Conservation (phyloP, 306 rosid species). For the Castanea crenata region DNA sequence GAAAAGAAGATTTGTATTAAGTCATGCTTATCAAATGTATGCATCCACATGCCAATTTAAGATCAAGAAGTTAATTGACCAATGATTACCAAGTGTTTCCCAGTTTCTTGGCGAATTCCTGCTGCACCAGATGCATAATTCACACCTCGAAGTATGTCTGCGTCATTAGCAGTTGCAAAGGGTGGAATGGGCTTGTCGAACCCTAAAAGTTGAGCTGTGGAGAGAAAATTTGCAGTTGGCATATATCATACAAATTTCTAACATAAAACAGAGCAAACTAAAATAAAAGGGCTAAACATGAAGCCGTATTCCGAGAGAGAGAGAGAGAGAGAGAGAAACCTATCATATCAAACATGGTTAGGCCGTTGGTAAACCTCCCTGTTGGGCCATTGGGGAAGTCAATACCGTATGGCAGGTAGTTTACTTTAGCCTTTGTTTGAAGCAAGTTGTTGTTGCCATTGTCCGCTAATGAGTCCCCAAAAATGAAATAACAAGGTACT, state of each 20-base stretch:
- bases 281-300: neutral
- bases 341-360: constrained; percentile 51
- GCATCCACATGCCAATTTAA: too few species aligned
- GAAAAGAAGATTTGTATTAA: too few species aligned
- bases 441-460: constrained; percentile 62
- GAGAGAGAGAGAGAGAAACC: constrained; percentile 28
- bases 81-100: constrained; percentile 26
- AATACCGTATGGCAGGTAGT: constrained; percentile 62
- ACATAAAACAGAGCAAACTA: neutral
- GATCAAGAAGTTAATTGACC: neutral
- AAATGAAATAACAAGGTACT: constrained; percentile 48
- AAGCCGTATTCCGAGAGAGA: neutral
- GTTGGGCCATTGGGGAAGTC: constrained; percentile 58
- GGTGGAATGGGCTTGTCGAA: constrained; percentile 52
- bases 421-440: constrained; percentile 41
- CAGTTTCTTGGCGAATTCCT: constrained; percentile 50
- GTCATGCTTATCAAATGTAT: too few species aligned
- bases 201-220: constrained; percentile 63
- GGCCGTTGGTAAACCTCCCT: constrained; percentile 62
- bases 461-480: constrained; percentile 73
- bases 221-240: neutral
- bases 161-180: constrained; percentile 24
- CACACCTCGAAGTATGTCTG: constrained; percentile 41
- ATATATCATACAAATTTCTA: neutral
- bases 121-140: constrained; percentile 76